phyloP scores from a whole-genome alignment of 2,329 filamentous ascomycete species.

The Apiospora sp. region DNA sequence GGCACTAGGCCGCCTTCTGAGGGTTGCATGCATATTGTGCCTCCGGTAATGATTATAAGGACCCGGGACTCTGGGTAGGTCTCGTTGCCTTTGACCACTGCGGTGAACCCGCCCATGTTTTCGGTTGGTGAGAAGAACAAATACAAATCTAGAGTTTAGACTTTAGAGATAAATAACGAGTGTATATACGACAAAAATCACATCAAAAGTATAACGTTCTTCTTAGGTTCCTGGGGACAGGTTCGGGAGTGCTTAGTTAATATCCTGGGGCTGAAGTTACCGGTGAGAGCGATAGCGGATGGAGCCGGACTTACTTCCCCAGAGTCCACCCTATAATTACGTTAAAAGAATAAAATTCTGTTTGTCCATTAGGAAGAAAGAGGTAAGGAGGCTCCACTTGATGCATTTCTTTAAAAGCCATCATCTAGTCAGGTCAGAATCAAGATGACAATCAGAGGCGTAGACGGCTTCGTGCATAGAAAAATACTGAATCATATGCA shows the following conservation, averaged over 20 bases:
- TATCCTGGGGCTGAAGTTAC: slow-evolving; percentile 6
- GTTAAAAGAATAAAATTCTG: slow-evolving; percentile 25
- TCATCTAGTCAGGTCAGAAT: not conserved
- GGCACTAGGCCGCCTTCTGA: slow-evolving; percentile 81
- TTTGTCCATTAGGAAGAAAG: slow-evolving; percentile 12
- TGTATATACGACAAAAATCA: not conserved
- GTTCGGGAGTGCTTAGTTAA: not conserved
- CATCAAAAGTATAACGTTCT: not conserved
- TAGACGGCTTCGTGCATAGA: not conserved
- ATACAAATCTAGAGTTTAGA: not conserved
- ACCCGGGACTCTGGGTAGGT: slow-evolving; percentile 77
- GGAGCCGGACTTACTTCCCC: slow-evolving; percentile 21
- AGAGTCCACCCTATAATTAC: slow-evolving; percentile 24
- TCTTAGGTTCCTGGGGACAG: not conserved
- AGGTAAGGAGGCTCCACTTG: slow-evolving; percentile 18
- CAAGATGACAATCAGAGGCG: not conserved
- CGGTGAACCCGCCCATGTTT: slow-evolving; percentile 37
- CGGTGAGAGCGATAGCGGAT: slow-evolving; percentile 24
- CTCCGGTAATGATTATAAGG: slow-evolving; percentile 89
- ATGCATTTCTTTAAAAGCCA: not conserved
- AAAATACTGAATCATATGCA: not conserved
- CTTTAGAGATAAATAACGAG: not conserved
- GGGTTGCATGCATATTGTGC: slow-evolving; percentile 76
- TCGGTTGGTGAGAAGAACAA: not conserved
- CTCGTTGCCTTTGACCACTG: slow-evolving; percentile 34